These are phyloP conservation scores for Euryodendron excelsum DNA, from an alignment of 148 eudicot genomes.

Conservation along the genomic window DNA sequence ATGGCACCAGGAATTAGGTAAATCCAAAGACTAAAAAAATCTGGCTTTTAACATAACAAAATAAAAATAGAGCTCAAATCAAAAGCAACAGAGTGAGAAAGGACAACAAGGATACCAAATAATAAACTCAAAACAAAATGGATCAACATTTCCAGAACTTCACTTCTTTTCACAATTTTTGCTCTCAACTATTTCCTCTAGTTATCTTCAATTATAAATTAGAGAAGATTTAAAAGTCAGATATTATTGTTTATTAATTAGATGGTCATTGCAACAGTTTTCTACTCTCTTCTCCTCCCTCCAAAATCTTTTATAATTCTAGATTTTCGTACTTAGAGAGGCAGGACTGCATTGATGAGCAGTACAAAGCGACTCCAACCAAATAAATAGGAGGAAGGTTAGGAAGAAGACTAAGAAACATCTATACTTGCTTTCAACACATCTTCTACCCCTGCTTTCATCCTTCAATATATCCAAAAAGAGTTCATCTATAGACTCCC, in stretches of 20 bases:
- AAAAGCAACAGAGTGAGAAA: background rate
- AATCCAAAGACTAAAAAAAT: background rate
- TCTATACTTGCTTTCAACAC: too few species aligned
- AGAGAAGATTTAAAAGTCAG: background rate
- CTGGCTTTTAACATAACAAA: too few species aligned
- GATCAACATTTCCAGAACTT: background rate
- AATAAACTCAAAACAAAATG: background rate
- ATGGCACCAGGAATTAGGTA: background rate
- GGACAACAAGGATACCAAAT: background rate
- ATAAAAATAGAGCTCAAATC: background rate
- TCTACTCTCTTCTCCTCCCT: background rate
- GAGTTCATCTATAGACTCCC: background rate
- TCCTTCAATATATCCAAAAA: background rate
- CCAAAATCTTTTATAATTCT: background rate
- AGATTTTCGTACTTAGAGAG: background rate
- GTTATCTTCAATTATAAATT: background rate
- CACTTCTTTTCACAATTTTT: background rate
- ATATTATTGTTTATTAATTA: background rate
- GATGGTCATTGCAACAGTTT: background rate
- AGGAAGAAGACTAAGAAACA: too few species aligned
- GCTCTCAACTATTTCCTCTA: background rate
- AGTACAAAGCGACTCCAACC: too few species aligned
- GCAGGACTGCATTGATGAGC: too few species aligned
- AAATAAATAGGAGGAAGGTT: too few species aligned
- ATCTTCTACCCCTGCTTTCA: background rate